A percentile compares a stretch with the other conserved stretches of the same genome.
Conservation (phyloP, 176 grass and related monocot genomes). For the Coix lacrymajobi region DNA sequence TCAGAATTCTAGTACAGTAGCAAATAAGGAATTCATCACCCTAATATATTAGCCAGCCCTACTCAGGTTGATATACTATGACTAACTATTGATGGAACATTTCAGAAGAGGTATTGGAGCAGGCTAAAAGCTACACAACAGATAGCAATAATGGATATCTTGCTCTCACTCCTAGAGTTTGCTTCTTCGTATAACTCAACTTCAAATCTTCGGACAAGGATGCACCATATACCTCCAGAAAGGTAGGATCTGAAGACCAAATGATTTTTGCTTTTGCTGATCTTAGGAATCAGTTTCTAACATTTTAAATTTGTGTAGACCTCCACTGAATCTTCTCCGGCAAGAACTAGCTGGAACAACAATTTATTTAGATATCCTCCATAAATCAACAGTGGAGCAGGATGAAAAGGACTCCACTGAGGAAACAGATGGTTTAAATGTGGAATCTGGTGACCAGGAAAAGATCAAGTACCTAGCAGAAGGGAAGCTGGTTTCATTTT, state of each 20-base stretch:
- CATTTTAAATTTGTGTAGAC: constrained; percentile 52
- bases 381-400: constrained; percentile 70
- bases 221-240: constrained; percentile 87
- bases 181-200: constrained; percentile 93
- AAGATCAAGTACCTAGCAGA: constrained; percentile 81
- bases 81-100: constrained; percentile 32
- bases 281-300: background rate
- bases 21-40: background rate
- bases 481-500: constrained; percentile 90
- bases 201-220: constrained; percentile 88
- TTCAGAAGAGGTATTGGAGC: constrained; percentile 88
- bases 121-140: constrained; percentile 70
- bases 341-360: constrained; percentile 92
- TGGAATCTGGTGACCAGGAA: constrained; percentile 50
- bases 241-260: constrained; percentile 41
- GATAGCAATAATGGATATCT: constrained; percentile 85
- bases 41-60: background rate
- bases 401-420: constrained; percentile 25
- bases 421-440: constrained; percentile 28
- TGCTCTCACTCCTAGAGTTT: constrained; percentile 95
- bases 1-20: background rate
- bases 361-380: constrained; percentile 96
- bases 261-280: constrained; percentile 1
- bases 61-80: constrained; percentile 19
- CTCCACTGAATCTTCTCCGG: constrained; percentile 88